Base-by-base conservation (phyloP, 2,329 filamentous ascomycete genomes). In the Fusarium drepaniforme region DNA sequence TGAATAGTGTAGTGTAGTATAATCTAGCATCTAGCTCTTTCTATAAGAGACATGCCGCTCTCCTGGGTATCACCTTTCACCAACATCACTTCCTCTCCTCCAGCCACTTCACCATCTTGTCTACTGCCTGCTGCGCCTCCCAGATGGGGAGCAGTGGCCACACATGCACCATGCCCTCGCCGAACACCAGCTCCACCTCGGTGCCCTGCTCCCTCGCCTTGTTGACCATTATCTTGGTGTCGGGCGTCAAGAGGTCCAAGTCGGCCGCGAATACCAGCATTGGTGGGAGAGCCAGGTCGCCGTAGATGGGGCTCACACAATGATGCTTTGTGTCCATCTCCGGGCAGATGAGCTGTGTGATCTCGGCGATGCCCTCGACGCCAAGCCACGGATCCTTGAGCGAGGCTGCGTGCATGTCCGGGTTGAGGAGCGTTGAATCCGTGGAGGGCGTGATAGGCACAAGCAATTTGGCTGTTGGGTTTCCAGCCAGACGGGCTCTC, bases 121-220 rank as follows among this genome's bases (percentile, higher is more conserved):
- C 75, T 25, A 80, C 60, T 1, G 81, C 80, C 33, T 73, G 64
- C 18, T 65, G 71, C 5, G 75, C 80, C 66, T 83, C 81, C 30
- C 76, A 75, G 5, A 81, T 75, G 9, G 80, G 75, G 6, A 82
- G 44, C 38, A 82, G 25, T 7, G 80, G 80, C 81, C 81, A 83
- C 11, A 80, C 80, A 38, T 83, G 81, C 58, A 82, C 73, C 81
- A 83, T 78, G 8, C 78, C 80, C 69, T 79, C 75, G 16, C 81
- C 81, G 16, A 77, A 49, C 6, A 82, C 72, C 12, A 81, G 59
- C 38, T 80, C 80, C 25, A 79, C 77, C 42, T 80, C 72, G 15
- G 76, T 67, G 6, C 79, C 80, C 13, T 75, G 66, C 9, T 76
- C 75, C 67, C 63, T 72, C 13, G 71, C 80, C 66, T 77, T 78